Evolutionary conservation across 2,329 filamentous ascomycete species (phyloP).

Genomic region (Monosporascus cannonballus): DNA sequence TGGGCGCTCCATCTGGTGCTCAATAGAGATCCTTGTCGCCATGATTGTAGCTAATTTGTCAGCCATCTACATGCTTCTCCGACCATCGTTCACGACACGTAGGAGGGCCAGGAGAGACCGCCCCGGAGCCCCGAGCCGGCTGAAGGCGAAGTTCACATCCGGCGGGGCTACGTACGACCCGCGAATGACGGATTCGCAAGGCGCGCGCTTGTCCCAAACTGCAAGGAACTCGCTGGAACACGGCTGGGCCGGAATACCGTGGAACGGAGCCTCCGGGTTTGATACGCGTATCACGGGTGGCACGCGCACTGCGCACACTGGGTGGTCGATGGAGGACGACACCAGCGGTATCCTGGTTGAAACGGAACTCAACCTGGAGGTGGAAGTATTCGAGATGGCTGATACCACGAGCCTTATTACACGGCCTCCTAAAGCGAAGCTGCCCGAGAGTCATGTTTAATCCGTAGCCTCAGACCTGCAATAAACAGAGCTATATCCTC

Average conservation of each 20-base stretch:
- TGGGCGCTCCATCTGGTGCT: constrained; percentile 8
- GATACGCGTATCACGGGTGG: neutral
- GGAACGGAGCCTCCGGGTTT: neutral
- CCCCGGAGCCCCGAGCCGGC: too few species aligned
- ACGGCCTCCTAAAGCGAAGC: neutral
- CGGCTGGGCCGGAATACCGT: neutral
- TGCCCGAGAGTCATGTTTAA: neutral
- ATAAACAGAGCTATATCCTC: too few species aligned
- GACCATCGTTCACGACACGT: neutral
- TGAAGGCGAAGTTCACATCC: too few species aligned
- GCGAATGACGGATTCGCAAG: too few species aligned
- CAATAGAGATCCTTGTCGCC: constrained; percentile 9
- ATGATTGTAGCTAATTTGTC: constrained; percentile 7
- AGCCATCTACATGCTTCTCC: constrained; percentile 8
- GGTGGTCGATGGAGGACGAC: neutral
- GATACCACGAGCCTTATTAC: neutral
- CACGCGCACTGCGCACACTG: neutral
- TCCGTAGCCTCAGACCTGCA: too few species aligned
- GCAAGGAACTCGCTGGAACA: neutral
- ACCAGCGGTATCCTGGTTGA: neutral
- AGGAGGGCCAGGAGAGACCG: too few species aligned
- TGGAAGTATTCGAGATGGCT: neutral
- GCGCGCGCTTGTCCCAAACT: too few species aligned
- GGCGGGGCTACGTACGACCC: too few species aligned
- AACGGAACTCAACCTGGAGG: neutral